Percentiles rank a stretch among this genome's conserved stretches.
phyloP scores from a whole-genome alignment of 495 filamentous ascomycete genomes.

The Penicillium canariense region DNA sequence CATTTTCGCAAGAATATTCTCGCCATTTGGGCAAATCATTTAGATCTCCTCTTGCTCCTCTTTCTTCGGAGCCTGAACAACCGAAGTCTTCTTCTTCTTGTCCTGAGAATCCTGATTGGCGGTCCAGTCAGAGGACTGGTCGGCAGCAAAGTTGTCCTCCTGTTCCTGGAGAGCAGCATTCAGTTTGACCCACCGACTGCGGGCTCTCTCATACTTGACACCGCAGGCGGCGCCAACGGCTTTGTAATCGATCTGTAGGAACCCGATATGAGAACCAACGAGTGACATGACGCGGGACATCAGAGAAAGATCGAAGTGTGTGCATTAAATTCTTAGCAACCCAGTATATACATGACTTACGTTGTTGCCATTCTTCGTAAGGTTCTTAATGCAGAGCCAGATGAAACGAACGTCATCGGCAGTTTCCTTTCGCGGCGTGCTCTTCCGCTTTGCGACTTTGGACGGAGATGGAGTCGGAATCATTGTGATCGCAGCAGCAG shows the following conservation, averaged over 20 bases:
- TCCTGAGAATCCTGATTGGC: no score
- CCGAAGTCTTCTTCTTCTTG: no score
- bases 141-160: not conserved
- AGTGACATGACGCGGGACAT: not conserved
- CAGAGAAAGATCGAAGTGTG: not conserved
- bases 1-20: not conserved
- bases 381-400: not conserved
- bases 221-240: not conserved
- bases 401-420: not conserved
- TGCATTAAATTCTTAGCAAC: no score
- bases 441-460: no score
- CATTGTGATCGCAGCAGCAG: no score
- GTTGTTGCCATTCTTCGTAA: not conserved
- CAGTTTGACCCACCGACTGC: not conserved
- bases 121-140: not conserved
- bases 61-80: not conserved
- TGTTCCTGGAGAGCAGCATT: not conserved
- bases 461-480: no score
- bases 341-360: not conserved
- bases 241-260: not conserved
- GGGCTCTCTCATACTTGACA: not conserved
- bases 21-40: not conserved
- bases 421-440: not conserved
- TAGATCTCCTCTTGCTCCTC: not conserved
- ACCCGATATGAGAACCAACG: not conserved